These are phyloP conservation scores for Leonotis leonurus DNA, from an alignment of 257 asterid genomes.

Conservation along the genomic window DNA sequence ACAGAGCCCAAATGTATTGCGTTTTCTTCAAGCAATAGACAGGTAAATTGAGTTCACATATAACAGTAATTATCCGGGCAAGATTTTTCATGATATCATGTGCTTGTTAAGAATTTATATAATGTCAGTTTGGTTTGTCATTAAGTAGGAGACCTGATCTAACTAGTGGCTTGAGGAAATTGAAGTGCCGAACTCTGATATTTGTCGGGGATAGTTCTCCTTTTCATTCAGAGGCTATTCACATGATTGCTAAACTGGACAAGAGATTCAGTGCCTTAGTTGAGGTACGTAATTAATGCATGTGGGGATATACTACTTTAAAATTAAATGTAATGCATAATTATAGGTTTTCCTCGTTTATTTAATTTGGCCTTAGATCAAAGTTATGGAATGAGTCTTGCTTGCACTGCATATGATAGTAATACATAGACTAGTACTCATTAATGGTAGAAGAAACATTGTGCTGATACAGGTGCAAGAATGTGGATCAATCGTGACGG, in stretches of 20 bases:
- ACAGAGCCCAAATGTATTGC: constrained; percentile 67
- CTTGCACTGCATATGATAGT: no score
- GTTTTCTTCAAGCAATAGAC: constrained; percentile 76
- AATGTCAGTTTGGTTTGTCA: constrained; percentile 12
- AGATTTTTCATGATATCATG: background rate
- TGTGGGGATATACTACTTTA: background rate
- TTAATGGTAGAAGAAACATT: no score
- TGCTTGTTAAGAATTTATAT: background rate
- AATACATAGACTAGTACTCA: no score
- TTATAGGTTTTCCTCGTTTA: background rate
- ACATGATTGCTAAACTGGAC: constrained; percentile 68
- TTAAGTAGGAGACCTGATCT: constrained; percentile 75
- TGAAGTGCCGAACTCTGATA: constrained; percentile 72
- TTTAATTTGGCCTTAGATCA: background rate
- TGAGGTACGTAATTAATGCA: constrained; percentile 61
- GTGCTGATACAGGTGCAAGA: constrained; percentile 77
- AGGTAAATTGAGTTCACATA: constrained; percentile 27
- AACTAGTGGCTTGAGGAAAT: constrained; percentile 52
- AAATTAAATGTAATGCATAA: background rate
- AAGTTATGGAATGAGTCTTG: background rate
- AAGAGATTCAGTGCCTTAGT: constrained; percentile 80
- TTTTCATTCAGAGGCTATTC: constrained; percentile 61
- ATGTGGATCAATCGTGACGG: constrained; percentile 96
- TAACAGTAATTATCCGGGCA: background rate
- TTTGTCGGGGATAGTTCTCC: constrained; percentile 87